phyloP scores from a whole-genome alignment of 495 filamentous ascomycete species.

The Lasiosphaeria ovina region DNA sequence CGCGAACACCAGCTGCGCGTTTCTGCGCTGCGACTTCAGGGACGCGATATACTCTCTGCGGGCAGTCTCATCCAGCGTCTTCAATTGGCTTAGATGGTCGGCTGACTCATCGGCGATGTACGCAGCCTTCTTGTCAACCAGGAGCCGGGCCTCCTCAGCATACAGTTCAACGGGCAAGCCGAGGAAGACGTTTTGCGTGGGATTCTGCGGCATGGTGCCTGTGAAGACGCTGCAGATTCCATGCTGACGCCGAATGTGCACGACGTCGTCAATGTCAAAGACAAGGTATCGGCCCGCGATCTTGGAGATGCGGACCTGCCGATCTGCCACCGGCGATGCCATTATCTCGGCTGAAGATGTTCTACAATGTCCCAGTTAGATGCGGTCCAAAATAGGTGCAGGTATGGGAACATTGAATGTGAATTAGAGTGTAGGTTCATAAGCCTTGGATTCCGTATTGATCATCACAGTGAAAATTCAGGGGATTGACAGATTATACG shows the following conservation, averaged over 20 bases:
- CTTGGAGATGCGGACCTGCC: constrained; percentile 72
- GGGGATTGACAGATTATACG: constrained; percentile 45
- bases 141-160: constrained; percentile 80
- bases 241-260: constrained; percentile 74
- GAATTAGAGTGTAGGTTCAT: constrained; percentile 27
- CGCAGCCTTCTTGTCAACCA: constrained; percentile 76
- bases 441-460: constrained; percentile 33
- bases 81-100: constrained; percentile 62
- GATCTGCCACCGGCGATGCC: constrained; percentile 23
- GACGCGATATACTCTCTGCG: constrained; percentile 46
- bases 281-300: constrained; percentile 81
- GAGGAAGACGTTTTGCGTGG: constrained; percentile 92
- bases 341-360: constrained; percentile 19
- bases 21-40: constrained; percentile 40
- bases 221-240: constrained; percentile 86
- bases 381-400: constrained; percentile 3
- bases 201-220: constrained; percentile 84
- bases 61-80: constrained; percentile 54
- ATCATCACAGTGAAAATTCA: constrained; percentile 38
- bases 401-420: background rate
- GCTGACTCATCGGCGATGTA: constrained; percentile 75
- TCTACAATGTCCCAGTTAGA: constrained; percentile 22
- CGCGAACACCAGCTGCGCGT: constrained; percentile 37
- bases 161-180: constrained; percentile 86
- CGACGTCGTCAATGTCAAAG: constrained; percentile 80